Evolutionary conservation across 345 rosid species (phyloP), one percentile per base, ranked within the genome.

Genomic region (Boechera stricta): DNA sequence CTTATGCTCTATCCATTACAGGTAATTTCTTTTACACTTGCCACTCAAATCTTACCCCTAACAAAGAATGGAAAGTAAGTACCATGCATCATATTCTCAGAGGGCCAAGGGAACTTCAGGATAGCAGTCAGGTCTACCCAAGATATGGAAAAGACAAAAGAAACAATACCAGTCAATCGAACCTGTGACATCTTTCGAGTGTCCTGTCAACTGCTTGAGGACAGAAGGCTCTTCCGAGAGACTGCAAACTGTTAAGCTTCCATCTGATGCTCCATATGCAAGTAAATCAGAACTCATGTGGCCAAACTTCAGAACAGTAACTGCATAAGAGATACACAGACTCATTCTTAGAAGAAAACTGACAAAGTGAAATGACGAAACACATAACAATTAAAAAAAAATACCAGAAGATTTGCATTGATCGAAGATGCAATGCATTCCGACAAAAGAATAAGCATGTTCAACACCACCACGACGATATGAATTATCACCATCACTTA

Each of bases 181-280:
- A 95, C 99, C 99, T 92, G 99, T 92, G 89, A 94, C 97, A 88
- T 94, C 98, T 84, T 87, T 91, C 11, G 94, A 86, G 67, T 95
- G 97, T 57, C 96, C 94, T 29, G 67, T 85, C 64, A 91, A 84
- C 69, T 85, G 86, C 80, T 84, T 87, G 64, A 82, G 79, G 47
- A 88, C 80, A 68, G 88, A 85, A 79, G 97, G 91, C 77, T 91
- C 89, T 28, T 95, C 92, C 8, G 86, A 84, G 75, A 95, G 96
- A 42, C 58, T 82, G 77, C 98, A 95, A 52, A 90, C 90, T 18
- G 94, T 89, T 79, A 95, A 85, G 73, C 89, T 83, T 78, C 99
- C 99, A 90, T 95, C 98, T 5, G 97, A 83, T 74, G 96, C 93
- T 73, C 99, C 98, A 82, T 87, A 94, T 53, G 99, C 99, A 74